Base-by-base conservation (phyloP, 345 rosid genomes). In the Atalantia buxifolia region DNA sequence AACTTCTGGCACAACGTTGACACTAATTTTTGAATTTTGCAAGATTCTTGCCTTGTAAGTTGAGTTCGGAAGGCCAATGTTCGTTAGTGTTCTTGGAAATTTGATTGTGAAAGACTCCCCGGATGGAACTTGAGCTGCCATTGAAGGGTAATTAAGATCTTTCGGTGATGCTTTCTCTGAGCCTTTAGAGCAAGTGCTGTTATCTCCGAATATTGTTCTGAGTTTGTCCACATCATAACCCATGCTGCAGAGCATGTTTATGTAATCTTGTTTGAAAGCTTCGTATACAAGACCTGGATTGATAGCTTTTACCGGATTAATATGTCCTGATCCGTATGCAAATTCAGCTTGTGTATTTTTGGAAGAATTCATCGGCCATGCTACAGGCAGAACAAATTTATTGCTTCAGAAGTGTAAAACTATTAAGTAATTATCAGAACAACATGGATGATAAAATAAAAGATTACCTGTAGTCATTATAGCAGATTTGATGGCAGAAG, bases 381-480 rank as follows among this genome's bases (percentile, higher is more conserved):
- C 90, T 90, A 38, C 64, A 75, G n/a, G 33, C 7, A 66, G 7
- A 35, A 16, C 13, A 57, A 75, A 69, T 30, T 12, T 5, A 13
- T 48, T 35, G 6, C 30, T 1, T 53, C 48, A 31, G 12, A 74
- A 63, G 42, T 1, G 9, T 57, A 9, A 63, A 27, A 36, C 27
- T 5, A 28, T 21, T 19, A 13, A 22, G 61, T 12, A 16, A 68
- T 6, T 50, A 59, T n/a, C 62, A 30, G 13, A 18, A 59, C 18
- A 13, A 13, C 19, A 76, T 5, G 35, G 18, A 8, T 38, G 9
- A 45, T 45, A 45, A 45, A 19, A 27, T n/a, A 61, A 5, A 75
- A 45, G 42, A 62, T 85, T 83, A 88, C 95, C 89, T 2, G 89
- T 88, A n/a, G 93, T 92, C 92, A 90, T 86, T 38, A 90, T 68